Conservation (phyloP, 2,329 filamentous ascomycete genomes). For the Colletotrichum eleusines region DNA sequence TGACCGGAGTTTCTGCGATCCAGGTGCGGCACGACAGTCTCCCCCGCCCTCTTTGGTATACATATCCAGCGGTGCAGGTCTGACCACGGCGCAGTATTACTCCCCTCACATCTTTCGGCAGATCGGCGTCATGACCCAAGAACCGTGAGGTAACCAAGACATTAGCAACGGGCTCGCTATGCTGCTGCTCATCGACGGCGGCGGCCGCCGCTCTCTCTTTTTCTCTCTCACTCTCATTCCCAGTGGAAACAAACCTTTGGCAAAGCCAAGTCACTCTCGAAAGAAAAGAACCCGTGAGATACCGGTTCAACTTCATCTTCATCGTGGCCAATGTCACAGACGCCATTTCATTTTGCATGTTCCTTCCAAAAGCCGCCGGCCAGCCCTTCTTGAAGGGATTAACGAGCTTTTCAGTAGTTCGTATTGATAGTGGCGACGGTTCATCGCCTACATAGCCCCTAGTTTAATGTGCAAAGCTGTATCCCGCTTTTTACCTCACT, state of each 20-base stretch:
- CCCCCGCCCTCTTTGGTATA: no score
- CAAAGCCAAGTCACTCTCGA: conserved; percentile 26
- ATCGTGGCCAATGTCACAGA: conserved; percentile 69
- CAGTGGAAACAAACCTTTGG: no score
- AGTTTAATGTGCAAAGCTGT: background rate
- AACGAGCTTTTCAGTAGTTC: conserved; percentile 48
- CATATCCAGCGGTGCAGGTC: background rate
- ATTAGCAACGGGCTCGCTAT: conserved; percentile 79
- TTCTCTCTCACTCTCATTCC: no score
- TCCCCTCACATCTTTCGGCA: conserved; percentile 74
- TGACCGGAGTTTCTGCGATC: conserved; percentile 76
- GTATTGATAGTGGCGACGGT: no score
- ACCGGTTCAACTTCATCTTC: conserved; percentile 31
- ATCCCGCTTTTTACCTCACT: background rate
- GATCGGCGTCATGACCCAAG: conserved; percentile 74
- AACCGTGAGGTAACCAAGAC: conserved; percentile 81
- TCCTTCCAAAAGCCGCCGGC: conserved; percentile 74
- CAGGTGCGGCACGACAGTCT: conserved; percentile 72
- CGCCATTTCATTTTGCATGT: conserved; percentile 66
- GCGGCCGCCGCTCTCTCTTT: conserved; percentile 64
- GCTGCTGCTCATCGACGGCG: no score
- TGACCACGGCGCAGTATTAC: conserved; percentile 64
- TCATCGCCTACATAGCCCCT: background rate
- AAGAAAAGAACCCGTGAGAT: conserved; percentile 21
- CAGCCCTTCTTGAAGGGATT: conserved; percentile 76